Conservation (phyloP, 108 stramenopile genomes). For the Bacterosira constricta region DNA sequence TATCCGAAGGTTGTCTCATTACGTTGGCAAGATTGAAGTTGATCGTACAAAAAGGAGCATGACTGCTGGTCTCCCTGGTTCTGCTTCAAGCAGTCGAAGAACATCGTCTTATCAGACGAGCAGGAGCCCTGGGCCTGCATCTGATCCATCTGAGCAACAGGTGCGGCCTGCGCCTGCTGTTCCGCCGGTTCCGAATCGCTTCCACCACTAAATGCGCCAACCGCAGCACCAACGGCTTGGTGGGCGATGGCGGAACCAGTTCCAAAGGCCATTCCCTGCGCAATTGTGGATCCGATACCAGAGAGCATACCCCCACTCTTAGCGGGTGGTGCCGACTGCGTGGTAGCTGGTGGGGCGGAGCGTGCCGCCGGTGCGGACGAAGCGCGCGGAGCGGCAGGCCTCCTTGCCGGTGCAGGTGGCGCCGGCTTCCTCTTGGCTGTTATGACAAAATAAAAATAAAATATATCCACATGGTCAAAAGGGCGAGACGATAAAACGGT, state of each 20-base stretch:
- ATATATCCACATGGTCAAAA: too few relatives aligned
- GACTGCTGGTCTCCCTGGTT: conserved; percentile 90
- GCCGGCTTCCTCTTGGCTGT: conserved; percentile 28
- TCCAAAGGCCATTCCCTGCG: conserved; percentile 98
- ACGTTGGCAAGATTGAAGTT: conserved; percentile 88
- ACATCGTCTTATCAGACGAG: conserved; percentile 91
- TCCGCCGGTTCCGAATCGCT: conserved; percentile 20
- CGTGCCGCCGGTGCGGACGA: conserved; percentile 54
- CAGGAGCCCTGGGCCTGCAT: conserved; percentile 65
- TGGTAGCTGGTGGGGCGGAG: conserved; percentile 47
- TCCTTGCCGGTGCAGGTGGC: conserved; percentile 39
- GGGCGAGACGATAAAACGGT: too few relatives aligned
- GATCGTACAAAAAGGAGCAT: conserved; percentile 91
- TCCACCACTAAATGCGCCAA: conserved; percentile 73
- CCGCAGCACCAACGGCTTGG: conserved; percentile 88
- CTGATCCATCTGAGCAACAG: conserved; percentile 16
- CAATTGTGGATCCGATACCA: conserved; percentile 96
- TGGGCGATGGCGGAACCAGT: conserved; percentile 97
- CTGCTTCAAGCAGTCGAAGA: conserved; percentile 89
- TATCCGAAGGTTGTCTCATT: conserved; percentile 43
- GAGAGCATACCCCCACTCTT: conserved; percentile 89
- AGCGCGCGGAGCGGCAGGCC: conserved; percentile 34
- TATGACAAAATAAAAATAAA: too few relatives aligned
- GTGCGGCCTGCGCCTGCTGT: conserved; percentile 36
- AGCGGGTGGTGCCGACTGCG: conserved; percentile 50